A percentile compares a stretch with the other conserved stretches of the same genome.
Conservation (phyloP, 2,329 filamentous ascomycete genomes). For the Colletotrichum caudatum region DNA sequence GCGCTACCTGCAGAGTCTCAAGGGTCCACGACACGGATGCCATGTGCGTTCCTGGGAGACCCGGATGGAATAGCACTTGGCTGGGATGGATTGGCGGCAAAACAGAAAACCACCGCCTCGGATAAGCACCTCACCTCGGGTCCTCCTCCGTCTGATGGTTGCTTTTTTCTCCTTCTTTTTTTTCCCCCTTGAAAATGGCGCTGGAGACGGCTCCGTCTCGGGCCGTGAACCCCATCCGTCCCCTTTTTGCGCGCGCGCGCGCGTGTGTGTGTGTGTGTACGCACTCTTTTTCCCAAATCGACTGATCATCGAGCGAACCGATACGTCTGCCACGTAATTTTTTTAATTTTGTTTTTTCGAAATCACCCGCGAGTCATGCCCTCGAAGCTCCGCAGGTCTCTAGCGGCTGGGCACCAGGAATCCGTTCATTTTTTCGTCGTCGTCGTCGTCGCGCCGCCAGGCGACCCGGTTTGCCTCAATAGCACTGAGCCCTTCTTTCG, state of each 20-base stretch:
- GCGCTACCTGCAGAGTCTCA: not conserved
- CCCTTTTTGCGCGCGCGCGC: not conserved
- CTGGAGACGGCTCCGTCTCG: not conserved
- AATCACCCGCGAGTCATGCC: not conserved
- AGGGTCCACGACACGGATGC: not conserved
- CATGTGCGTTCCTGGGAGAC: not conserved
- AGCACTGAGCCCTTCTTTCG: not conserved
- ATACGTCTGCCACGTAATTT: not conserved
- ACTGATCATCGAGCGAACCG: not conserved
- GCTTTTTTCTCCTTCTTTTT: not conserved
- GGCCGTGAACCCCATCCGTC: not conserved
- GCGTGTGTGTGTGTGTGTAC: too few species aligned
- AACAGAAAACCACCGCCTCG: not conserved
- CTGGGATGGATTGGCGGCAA: not conserved
- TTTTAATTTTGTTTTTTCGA: not conserved
- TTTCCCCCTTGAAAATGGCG: not conserved
- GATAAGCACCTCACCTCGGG: too few species aligned
- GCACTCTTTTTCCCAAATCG: not conserved
- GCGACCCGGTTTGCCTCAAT: not conserved
- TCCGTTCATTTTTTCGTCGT: not conserved
- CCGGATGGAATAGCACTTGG: not conserved
- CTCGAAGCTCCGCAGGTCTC: not conserved
- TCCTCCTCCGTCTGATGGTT: not conserved
- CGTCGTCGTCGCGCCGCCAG: not conserved
- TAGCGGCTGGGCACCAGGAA: not conserved